Conservation (phyloP, 306 rosid genomes). For the Casuarina equisetifolia region DNA sequence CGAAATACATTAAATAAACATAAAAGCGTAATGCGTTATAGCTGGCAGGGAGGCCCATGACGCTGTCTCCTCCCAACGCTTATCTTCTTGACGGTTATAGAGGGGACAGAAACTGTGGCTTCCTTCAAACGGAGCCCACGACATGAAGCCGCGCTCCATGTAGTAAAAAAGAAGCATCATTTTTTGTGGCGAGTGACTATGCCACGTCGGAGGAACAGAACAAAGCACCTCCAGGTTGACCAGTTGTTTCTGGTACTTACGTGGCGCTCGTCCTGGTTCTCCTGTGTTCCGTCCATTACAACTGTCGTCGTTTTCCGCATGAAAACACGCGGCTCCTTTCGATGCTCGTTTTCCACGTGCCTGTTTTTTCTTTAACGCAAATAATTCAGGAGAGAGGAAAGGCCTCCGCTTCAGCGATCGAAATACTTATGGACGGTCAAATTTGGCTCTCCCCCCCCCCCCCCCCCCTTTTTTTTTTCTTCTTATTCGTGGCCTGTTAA, state of each 20-base stretch:
- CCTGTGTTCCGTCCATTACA: conserved; percentile 10
- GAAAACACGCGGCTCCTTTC: neutral
- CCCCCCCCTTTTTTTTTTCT: neutral
- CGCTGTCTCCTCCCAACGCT: conserved; percentile 39
- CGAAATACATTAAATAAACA: neutral
- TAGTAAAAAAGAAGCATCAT: neutral
- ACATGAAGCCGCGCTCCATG: neutral
- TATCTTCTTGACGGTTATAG: conserved; percentile 46
- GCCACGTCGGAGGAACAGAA: conserved; percentile 14
- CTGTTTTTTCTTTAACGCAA: neutral
- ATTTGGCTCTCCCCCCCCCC: neutral
- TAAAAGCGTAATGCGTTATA: conserved; percentile 43
- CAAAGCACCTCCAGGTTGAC: conserved; percentile 20
- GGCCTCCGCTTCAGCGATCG: neutral
- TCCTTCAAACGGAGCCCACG: conserved; percentile 3
- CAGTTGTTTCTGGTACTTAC: conserved; percentile 29
- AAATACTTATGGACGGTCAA: neutral
- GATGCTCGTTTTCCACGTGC: conserved; percentile 60
- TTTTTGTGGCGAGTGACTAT: neutral
- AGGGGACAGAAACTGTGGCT: conserved; percentile 30
- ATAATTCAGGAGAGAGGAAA: conserved; percentile 16
- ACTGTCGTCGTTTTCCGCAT: conserved; percentile 37
- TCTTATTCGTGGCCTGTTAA: no score
- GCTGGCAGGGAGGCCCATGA: conserved; percentile 59
- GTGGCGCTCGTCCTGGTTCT: conserved; percentile 22